Percentiles rank a stretch among this genome's conserved stretches.
These are phyloP conservation scores for Fusarium robinianum DNA, from an alignment of 2,329 filamentous ascomycete genomes.

Conservation along the genomic window DNA sequence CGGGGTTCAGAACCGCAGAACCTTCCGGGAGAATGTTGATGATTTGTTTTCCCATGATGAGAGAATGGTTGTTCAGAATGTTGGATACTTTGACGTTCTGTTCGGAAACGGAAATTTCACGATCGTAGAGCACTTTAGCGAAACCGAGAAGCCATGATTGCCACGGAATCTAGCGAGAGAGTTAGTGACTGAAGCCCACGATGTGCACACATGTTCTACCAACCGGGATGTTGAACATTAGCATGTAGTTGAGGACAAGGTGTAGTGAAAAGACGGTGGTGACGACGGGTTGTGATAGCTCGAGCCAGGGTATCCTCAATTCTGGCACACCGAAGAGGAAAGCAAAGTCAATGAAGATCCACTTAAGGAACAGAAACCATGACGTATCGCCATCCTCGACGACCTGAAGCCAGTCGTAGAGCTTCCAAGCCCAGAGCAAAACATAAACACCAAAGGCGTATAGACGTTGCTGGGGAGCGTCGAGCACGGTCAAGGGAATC, in stretches of 20 bases:
- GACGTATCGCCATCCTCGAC: slow-evolving; percentile 83
- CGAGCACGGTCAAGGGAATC: slow-evolving; percentile 80
- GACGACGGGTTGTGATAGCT: slow-evolving; percentile 79
- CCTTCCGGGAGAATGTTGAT: slow-evolving; percentile 98
- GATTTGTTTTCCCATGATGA: slow-evolving; percentile 95
- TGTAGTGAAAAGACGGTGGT: slow-evolving; percentile 73
- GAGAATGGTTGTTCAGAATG: slow-evolving; percentile 87
- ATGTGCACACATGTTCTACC: slow-evolving; percentile 36
- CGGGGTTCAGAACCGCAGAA: slow-evolving; percentile 86
- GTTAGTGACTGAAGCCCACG: slow-evolving; percentile 1
- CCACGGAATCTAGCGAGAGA: slow-evolving; percentile 64
- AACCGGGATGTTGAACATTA: slow-evolving; percentile 91
- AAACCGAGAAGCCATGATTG: slow-evolving; percentile 73
- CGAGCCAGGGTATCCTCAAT: slow-evolving; percentile 93
- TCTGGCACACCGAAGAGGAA: slow-evolving; percentile 88
- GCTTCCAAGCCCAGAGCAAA: slow-evolving; percentile 76
- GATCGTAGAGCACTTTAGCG: slow-evolving; percentile 84
- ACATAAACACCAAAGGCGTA: slow-evolving; percentile 83
- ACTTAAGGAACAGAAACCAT: slow-evolving; percentile 92
- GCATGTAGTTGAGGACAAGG: slow-evolving; percentile 74
- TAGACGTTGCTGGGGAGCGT: slow-evolving; percentile 88
- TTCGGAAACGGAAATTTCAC: slow-evolving; percentile 92
- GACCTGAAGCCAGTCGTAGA: slow-evolving; percentile 82
- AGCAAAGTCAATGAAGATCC: slow-evolving; percentile 82
- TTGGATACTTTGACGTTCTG: slow-evolving; percentile 84